Percentiles rank a stretch among this genome's conserved stretches.
phyloP scores from a whole-genome alignment of 2,329 filamentous ascomycete genomes.

The Plectosphaerella plurivora region DNA sequence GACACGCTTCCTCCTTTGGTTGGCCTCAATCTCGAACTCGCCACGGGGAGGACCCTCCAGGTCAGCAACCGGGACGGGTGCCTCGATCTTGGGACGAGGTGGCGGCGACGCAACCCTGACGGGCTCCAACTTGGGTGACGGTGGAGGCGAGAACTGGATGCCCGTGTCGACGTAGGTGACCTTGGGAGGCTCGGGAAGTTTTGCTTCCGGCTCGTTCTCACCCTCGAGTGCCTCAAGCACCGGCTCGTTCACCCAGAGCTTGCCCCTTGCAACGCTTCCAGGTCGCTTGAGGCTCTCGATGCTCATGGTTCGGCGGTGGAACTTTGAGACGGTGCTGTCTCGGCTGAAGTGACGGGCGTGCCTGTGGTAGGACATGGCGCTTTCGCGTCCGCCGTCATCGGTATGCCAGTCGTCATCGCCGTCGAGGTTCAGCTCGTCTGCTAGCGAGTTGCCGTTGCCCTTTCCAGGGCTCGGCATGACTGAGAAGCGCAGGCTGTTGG shows the following conservation, averaged over 20 bases:
- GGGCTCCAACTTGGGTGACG: slow-evolving; percentile 57
- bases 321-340: slow-evolving; percentile 46
- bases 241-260: slow-evolving; percentile 46
- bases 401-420: slow-evolving; percentile 71
- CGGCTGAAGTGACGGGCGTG: slow-evolving; percentile 53
- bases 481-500: slow-evolving; percentile 71
- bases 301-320: slow-evolving; percentile 54
- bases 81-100: slow-evolving; percentile 27
- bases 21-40: slow-evolving; percentile 64
- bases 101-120: slow-evolving; percentile 38
- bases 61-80: slow-evolving; percentile 26
- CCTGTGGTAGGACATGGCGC: slow-evolving; percentile 45
- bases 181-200: slow-evolving; percentile 21
- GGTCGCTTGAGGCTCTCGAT: slow-evolving; percentile 53
- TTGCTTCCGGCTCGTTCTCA: slow-evolving; percentile 35
- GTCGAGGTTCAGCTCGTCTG: slow-evolving; percentile 86
- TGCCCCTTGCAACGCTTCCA: slow-evolving; percentile 50
- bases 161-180: slow-evolving; percentile 68
- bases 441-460: slow-evolving; percentile 68
- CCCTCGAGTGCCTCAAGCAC: slow-evolving; percentile 54
- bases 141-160: slow-evolving; percentile 77
- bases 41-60: slow-evolving; percentile 37
- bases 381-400: slow-evolving; percentile 66
- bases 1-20: slow-evolving; percentile 68
- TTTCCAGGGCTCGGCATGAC: slow-evolving; percentile 54